Evolutionary conservation across 768 basidiomycete species (phyloP).

Genomic region (Suillus lakei): DNA sequence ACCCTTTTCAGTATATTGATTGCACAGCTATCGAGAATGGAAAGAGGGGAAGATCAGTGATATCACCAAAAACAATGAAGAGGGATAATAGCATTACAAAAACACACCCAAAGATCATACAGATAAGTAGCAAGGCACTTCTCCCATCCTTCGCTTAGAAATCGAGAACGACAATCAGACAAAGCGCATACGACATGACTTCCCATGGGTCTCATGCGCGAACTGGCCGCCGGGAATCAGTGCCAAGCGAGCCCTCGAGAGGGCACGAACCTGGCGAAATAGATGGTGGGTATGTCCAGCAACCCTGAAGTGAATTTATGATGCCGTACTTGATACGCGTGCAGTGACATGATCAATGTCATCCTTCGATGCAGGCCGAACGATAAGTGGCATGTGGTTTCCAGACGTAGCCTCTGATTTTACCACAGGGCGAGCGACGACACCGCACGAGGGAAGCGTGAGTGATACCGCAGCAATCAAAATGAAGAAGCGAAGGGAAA

Average conservation of each 20-base stretch:
- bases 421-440: slow-evolving; percentile 62
- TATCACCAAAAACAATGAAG: not conserved
- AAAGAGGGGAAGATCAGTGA: slow-evolving; percentile 3
- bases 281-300: slow-evolving; percentile 13
- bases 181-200: not conserved
- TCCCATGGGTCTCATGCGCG: not conserved
- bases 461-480: slow-evolving; percentile 17
- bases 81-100: not conserved
- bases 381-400: slow-evolving; percentile 64
- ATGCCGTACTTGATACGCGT: slow-evolving; percentile 15
- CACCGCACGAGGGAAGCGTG: slow-evolving; percentile 36
- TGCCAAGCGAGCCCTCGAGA: slow-evolving; percentile 18
- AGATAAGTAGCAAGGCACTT: not conserved
- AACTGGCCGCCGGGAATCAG: slow-evolving; percentile 4
- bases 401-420: slow-evolving; percentile 56
- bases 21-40: slow-evolving; percentile 6
- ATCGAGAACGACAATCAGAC: slow-evolving; percentile 9
- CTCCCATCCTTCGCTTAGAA: slow-evolving; percentile 12
- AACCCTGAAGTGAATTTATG: slow-evolving; percentile 23
- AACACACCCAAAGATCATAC: not conserved
- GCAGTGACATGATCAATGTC: slow-evolving; percentile 9
- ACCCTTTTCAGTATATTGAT: not conserved
- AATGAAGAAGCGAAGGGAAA: slow-evolving; percentile 16
- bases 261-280: slow-evolving; percentile 21
- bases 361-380: slow-evolving; percentile 37